A percentile compares a stretch with the other conserved stretches of the same genome.
Conservation (phyloP, 257 asterid genomes). For the Solanum ossicruentum region DNA sequence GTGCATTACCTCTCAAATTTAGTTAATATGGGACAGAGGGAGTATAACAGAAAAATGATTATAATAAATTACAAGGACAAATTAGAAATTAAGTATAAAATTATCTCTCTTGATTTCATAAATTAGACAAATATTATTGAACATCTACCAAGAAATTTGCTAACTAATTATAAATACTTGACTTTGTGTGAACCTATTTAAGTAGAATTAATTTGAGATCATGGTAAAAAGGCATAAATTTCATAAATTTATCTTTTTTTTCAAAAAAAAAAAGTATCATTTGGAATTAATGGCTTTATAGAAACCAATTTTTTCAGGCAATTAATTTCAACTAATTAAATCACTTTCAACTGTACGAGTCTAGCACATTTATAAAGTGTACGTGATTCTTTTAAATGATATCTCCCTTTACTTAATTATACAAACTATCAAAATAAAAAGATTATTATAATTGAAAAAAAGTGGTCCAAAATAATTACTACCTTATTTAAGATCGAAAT, state of each 20-base stretch:
- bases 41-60: too few species aligned
- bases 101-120: too few species aligned
- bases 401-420: background rate
- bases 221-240: background rate
- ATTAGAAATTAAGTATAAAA: too few species aligned
- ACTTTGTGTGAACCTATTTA: background rate
- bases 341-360: background rate
- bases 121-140: too few species aligned
- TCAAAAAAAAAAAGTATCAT: background rate
- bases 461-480: background rate
- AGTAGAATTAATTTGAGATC: background rate
- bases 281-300: background rate
- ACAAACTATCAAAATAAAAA: background rate
- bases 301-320: constrained; percentile 7
- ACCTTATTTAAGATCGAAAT: too few species aligned
- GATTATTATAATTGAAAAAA: too few species aligned
- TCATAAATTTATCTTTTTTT: background rate
- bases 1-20: too few species aligned
- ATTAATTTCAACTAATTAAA: background rate
- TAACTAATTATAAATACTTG: background rate
- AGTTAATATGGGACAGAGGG: too few species aligned
- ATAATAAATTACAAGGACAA: too few species aligned
- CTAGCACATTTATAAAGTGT: too few species aligned
- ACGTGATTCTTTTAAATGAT: background rate
- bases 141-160: too few species aligned